Conservation (phyloP, 768 basidiomycete genomes). For the Pleurotus tuber-regium region DNA sequence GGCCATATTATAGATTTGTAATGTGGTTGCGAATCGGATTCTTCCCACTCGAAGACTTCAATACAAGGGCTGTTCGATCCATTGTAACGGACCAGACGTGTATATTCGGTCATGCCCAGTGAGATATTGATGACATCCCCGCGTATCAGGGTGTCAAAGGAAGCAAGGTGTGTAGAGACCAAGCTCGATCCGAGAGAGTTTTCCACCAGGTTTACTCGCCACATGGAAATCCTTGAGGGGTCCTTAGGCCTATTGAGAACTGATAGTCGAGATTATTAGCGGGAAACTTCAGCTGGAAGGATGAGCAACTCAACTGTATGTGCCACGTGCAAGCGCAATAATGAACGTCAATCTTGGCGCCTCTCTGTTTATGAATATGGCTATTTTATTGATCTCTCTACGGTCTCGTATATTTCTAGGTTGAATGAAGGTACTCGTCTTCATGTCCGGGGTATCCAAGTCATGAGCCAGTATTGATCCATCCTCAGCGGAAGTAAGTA, state of each 20-base stretch:
- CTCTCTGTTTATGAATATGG: neutral
- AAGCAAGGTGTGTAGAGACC: neutral
- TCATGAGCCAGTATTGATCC: neutral
- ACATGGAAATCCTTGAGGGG: neutral
- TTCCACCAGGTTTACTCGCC: neutral
- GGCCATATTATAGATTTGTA: neutral
- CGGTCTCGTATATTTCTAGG: neutral
- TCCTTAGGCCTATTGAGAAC: neutral
- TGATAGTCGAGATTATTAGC: neutral
- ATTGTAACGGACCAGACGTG: neutral
- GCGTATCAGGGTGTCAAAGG: neutral
- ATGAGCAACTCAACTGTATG: neutral
- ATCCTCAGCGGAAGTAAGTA: neutral
- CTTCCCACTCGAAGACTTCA: neutral
- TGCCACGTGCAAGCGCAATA: neutral
- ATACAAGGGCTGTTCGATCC: too few species aligned
- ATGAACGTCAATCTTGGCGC: neutral
- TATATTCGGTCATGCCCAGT: neutral
- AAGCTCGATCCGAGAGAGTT: neutral
- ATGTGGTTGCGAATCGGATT: neutral
- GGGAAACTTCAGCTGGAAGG: too few species aligned
- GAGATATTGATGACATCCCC: neutral
- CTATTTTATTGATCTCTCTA: neutral
- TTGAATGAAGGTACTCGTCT: neutral
- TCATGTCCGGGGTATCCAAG: neutral